phyloP scores from a whole-genome alignment of 768 basidiomycete species.

The Thelephora aurantiotincta region DNA sequence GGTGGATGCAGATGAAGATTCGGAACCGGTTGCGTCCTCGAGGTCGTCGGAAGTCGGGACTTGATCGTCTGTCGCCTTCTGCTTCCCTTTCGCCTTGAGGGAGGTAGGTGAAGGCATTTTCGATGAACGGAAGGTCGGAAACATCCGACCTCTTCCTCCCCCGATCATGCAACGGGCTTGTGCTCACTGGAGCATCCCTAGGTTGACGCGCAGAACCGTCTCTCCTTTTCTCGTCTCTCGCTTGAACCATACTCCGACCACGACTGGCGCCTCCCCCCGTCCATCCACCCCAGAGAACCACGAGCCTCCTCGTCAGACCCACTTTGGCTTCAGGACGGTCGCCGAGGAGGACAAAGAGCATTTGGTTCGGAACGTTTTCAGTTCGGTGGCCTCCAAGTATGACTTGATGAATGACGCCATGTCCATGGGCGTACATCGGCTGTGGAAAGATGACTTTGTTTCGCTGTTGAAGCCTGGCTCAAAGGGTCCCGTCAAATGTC shows the following conservation, averaged over 20 bases:
- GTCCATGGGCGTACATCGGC: constrained; percentile 86
- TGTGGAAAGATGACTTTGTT: constrained; percentile 94
- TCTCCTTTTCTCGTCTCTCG: background rate
- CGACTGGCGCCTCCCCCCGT: background rate
- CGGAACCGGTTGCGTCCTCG: too few relatives aligned
- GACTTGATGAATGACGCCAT: constrained; percentile 99
- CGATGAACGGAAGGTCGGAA: background rate
- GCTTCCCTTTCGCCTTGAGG: constrained; percentile 28
- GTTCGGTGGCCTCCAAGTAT: constrained; percentile 89
- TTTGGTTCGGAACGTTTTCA: constrained; percentile 87
- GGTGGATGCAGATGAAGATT: constrained; percentile 11
- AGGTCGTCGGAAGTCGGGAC: background rate
- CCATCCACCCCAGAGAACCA: background rate
- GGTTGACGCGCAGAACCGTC: background rate
- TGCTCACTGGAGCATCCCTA: background rate
- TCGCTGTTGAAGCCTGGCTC: constrained; percentile 61
- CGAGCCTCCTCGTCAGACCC: constrained; percentile 36
- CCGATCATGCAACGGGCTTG: background rate
- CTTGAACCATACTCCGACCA: background rate
- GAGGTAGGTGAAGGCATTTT: constrained; percentile 3
- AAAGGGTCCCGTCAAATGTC: constrained; percentile 61
- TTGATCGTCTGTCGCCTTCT: constrained; percentile 17
- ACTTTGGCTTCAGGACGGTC: constrained; percentile 89
- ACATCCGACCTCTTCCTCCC: background rate
- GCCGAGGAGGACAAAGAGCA: constrained; percentile 79